phyloP scores from a whole-genome alignment of 805 yeast species.

The Lachancea kluyveri region DNA sequence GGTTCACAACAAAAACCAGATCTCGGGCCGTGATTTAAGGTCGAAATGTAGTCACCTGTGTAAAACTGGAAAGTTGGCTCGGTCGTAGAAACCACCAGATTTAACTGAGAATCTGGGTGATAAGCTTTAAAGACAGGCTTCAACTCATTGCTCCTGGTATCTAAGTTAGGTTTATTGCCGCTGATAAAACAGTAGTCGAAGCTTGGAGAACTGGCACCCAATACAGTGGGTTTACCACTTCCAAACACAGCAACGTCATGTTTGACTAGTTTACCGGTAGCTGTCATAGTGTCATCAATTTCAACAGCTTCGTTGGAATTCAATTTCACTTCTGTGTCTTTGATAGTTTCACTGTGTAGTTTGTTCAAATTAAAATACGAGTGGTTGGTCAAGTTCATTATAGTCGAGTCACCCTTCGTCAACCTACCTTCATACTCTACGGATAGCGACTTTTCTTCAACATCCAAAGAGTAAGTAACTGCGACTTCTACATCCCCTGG shows the following conservation, averaged over 20 bases:
- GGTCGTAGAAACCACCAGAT: constrained; percentile 43
- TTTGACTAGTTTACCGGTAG: constrained; percentile 37
- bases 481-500: constrained; percentile 49
- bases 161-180: constrained; percentile 31
- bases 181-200: constrained; percentile 46
- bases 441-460: constrained; percentile 32
- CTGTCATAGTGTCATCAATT: constrained; percentile 35
- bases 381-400: constrained; percentile 57
- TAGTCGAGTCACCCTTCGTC: constrained; percentile 36
- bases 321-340: constrained; percentile 35
- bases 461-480: constrained; percentile 41
- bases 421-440: constrained; percentile 39
- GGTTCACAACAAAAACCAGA: constrained; percentile 62
- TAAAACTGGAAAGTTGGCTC: constrained; percentile 65
- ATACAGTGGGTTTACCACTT: constrained; percentile 20
- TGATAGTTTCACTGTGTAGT: constrained; percentile 26
- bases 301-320: constrained; percentile 37
- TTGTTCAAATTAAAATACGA: constrained; percentile 49
- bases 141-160: constrained; percentile 40
- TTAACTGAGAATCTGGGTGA: constrained; percentile 39
- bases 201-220: constrained; percentile 32
- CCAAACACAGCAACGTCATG: too few species aligned
- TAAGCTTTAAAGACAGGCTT: constrained; percentile 37
- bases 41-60: constrained; percentile 48
- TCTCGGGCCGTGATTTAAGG: constrained; percentile 27